Evolutionary conservation across 768 basidiomycete genomes (phyloP).

Genomic region (Pisolithus marmoratus): DNA sequence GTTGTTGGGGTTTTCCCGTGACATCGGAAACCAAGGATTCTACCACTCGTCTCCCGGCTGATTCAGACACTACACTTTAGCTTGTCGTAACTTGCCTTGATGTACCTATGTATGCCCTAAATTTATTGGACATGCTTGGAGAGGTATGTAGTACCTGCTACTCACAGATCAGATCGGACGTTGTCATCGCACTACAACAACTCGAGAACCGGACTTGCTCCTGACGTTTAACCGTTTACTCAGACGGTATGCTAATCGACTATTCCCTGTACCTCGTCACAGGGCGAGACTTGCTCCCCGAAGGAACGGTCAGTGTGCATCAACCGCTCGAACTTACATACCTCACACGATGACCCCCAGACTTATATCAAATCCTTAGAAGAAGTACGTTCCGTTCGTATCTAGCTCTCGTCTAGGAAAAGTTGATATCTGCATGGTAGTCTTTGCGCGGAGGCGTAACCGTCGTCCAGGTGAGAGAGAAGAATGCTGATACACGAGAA

Average conservation of each 20-base stretch:
- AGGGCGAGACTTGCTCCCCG: slow-evolving; percentile 69
- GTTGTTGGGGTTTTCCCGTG: neutral
- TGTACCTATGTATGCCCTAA: too few species aligned
- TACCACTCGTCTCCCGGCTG: neutral
- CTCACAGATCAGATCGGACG: neutral
- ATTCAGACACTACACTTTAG: too few species aligned
- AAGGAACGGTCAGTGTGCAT: slow-evolving; percentile 52
- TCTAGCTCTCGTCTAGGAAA: slow-evolving; percentile 1
- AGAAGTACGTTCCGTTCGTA: slow-evolving; percentile 41
- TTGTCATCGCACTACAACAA: neutral
- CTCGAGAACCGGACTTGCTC: too few species aligned
- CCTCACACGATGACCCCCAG: slow-evolving; percentile 29
- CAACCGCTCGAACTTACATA: neutral
- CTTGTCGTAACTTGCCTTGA: too few species aligned
- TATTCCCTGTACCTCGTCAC: slow-evolving; percentile 87
- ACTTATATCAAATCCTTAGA: slow-evolving; percentile 69
- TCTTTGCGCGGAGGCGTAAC: slow-evolving; percentile 84
- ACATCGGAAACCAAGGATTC: neutral
- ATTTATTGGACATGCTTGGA: neutral
- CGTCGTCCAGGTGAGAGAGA: slow-evolving; percentile 86
- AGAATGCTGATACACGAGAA: slow-evolving; percentile 73
- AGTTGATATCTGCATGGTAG: slow-evolving; percentile 31
- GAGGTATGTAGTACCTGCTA: neutral
- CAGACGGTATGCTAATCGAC: slow-evolving; percentile 32
- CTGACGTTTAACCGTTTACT: too few species aligned